Evolutionary conservation across 768 basidiomycete genomes (phyloP), one percentile per base, ranked within the genome.

Genomic region (Pulveroboletus sp.): DNA sequence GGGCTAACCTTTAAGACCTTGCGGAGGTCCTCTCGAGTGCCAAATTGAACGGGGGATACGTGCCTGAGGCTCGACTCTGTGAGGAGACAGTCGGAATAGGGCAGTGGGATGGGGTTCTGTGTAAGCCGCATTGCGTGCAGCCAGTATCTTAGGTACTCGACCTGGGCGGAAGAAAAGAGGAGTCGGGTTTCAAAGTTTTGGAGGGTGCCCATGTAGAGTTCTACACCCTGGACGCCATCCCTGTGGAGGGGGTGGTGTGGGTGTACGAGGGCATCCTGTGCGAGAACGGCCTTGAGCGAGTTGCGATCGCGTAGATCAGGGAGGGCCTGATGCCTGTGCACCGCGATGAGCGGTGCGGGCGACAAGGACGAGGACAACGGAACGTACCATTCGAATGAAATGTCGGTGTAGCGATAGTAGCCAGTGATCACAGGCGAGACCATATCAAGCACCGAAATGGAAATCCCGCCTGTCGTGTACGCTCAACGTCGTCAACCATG

Each of bases 111-210:
- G 39, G 76, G 73, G 15, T 74, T 64, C 49, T 78, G 72, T 0
- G 87, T 89, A 56, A 90, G 72, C 50, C 76, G 70, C 77, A 85
- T 83, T 1, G 83, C 80, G 61, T 88, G 80, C 45, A 93, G 75
- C 85, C 86, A 93, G 66, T 92, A 91, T 45, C 88, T 76, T 17
- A 87, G 66, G 66, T 91, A 93, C 64, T 93, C 89, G 55, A 92
- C 78, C 69, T 93, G 90, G 6, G 81, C 82, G 14, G 85, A 88
- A 24, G 91, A 86, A 62, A 89, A 89, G 43, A 92, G 70, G 26
- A 93, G 75, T n/a, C 90, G 81, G 6, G 81, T 76, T 67, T 91
- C 85, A 54, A 86, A 88, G 43, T 77, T 83, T 26, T 73, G 71
- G 47, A 89, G 76, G 0, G 83, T 89, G 86, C 89, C 89, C 50